Percentiles rank a stretch among this genome's conserved stretches.
Conservation (phyloP, 257 asterid species). For the Gynochthodes officinalis region DNA sequence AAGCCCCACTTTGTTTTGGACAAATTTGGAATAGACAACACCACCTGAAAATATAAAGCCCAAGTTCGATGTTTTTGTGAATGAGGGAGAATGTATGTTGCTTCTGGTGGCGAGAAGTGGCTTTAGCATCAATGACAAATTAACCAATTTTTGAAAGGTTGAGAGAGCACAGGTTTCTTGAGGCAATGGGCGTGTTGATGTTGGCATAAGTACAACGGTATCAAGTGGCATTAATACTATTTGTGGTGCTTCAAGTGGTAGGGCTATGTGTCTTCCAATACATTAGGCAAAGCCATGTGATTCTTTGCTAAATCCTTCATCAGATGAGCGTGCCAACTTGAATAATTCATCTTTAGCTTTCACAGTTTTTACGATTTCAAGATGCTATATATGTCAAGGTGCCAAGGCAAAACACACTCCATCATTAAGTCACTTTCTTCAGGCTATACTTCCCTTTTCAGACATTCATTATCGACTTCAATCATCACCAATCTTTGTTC, state of each 20-base stretch:
- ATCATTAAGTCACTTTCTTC: constrained; percentile 8
- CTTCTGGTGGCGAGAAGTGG: constrained; percentile 7
- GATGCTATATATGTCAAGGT: constrained; percentile 14
- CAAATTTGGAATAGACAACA: constrained; percentile 7
- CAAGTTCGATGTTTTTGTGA: constrained; percentile 9
- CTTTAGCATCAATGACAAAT: not conserved
- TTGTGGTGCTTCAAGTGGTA: constrained; percentile 43
- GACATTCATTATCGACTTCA: not conserved
- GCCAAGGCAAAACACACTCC: not conserved
- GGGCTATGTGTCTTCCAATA: constrained; percentile 55
- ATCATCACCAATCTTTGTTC: not conserved
- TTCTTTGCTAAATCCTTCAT: constrained; percentile 39
- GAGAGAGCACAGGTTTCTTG: constrained; percentile 1
- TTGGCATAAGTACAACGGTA: not conserved
- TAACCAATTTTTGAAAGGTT: not conserved
- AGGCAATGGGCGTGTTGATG: not conserved
- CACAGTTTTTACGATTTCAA: constrained; percentile 8
- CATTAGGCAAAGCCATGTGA: constrained; percentile 78
- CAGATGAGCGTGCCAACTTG: constrained; percentile 43
- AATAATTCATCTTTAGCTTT: constrained; percentile 18
- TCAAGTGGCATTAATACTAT: constrained; percentile 1
- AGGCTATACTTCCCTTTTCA: constrained; percentile 5
- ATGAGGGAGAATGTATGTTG: not conserved
- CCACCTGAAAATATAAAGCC: constrained; percentile 8
- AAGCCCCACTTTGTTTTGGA: constrained; percentile 14